phyloP scores from a whole-genome alignment of 306 rosid species.

The Cucumis hystrix region DNA sequence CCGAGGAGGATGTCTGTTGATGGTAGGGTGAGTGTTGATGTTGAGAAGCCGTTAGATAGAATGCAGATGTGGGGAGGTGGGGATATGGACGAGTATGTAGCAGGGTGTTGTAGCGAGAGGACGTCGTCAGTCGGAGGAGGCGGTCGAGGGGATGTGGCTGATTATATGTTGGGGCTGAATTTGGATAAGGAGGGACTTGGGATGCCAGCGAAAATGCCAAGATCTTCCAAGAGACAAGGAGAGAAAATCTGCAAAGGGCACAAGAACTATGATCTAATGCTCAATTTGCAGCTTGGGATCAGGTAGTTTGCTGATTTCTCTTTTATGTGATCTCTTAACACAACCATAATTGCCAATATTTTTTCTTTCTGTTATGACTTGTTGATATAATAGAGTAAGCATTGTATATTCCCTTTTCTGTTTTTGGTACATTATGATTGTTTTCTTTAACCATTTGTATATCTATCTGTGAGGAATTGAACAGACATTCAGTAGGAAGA shows the following conservation, averaged over 20 bases:
- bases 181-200: slow-evolving; percentile 15
- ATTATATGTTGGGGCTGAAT: slow-evolving; percentile 7
- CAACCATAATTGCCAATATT: not conserved
- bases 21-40: slow-evolving; percentile 49
- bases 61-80: slow-evolving; percentile 36
- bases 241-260: slow-evolving; percentile 74
- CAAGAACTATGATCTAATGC: slow-evolving; percentile 82
- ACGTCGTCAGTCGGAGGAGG: not conserved
- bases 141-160: not conserved
- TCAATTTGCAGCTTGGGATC: slow-evolving; percentile 82
- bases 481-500: slow-evolving; percentile 86
- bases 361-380: not conserved
- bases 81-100: not conserved
- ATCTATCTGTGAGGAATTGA: not conserved
- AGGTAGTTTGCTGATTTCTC: slow-evolving; percentile 26
- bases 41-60: slow-evolving; percentile 53
- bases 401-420: not conserved
- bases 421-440: not conserved
- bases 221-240: slow-evolving; percentile 58
- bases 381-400: not conserved
- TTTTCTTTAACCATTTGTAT: not conserved
- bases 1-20: slow-evolving; percentile 64
- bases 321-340: not conserved
- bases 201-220: slow-evolving; percentile 30
- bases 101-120: not conserved